phyloP scores from a whole-genome alignment of 495 filamentous ascomycete species.

The Penicillium turbatum region DNA sequence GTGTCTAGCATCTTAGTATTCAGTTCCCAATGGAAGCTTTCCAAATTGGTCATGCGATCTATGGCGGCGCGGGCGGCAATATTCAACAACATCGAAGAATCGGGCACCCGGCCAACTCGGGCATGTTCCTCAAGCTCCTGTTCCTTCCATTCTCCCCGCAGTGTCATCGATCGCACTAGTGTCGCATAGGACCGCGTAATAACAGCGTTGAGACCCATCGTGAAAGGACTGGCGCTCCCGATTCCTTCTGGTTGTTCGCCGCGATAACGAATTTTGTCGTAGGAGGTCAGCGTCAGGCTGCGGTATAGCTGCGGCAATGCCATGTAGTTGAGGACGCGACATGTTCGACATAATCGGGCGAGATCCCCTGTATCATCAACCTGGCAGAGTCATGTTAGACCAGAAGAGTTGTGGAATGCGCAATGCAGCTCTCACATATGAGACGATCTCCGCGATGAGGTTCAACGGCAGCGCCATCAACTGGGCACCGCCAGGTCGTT shows the following conservation, averaged over 20 bases:
- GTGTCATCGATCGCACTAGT: constrained; percentile 49
- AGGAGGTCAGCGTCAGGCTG: constrained; percentile 53
- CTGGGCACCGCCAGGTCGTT: constrained; percentile 32
- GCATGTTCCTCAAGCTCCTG: constrained; percentile 53
- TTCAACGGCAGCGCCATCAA: constrained; percentile 53
- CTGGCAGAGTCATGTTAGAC: constrained; percentile 21
- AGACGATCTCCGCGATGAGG: constrained; percentile 53
- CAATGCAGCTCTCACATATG: constrained; percentile 37
- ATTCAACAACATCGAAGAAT: constrained; percentile 61
- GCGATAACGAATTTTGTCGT: constrained; percentile 57
- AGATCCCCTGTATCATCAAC: constrained; percentile 55
- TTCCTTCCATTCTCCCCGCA: constrained; percentile 58
- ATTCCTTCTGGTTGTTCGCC: constrained; percentile 56
- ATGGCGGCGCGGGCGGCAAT: constrained; percentile 54
- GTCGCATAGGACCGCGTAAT: constrained; percentile 51
- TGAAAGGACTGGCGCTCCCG: constrained; percentile 58
- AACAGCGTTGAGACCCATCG: constrained; percentile 58
- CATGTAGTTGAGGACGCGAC: constrained; percentile 63
- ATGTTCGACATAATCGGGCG: constrained; percentile 55
- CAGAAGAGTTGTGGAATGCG: constrained; percentile 4
- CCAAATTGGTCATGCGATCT: constrained; percentile 54
- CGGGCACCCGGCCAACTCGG: constrained; percentile 54
- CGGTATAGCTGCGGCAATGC: constrained; percentile 57
- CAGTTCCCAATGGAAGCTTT: constrained; percentile 59
- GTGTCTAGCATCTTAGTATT: constrained; percentile 59